These are phyloP conservation scores for Ophiostoma sp. DNA, from an alignment of 2,329 filamentous ascomycete species.

Conservation along the genomic window DNA sequence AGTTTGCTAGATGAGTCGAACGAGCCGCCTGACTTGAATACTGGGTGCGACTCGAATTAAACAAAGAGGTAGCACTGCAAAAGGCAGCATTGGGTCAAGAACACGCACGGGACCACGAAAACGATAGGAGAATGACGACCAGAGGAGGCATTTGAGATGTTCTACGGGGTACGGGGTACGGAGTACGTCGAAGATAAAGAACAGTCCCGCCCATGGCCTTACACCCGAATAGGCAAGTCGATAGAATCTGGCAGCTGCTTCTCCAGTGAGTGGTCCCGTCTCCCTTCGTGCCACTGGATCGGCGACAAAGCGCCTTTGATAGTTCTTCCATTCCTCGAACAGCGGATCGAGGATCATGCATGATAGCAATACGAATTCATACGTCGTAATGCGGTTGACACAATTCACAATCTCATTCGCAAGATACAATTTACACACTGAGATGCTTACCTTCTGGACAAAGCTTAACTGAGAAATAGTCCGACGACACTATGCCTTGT, in stretches of 20 bases:
- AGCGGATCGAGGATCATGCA: neutral
- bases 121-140: no score
- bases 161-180: neutral
- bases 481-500: neutral
- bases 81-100: no score
- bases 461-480: conserved; percentile 2
- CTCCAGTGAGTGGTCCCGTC: neutral
- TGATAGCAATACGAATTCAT: neutral
- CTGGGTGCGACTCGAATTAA: no score
- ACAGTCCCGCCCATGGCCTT: neutral
- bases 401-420: no score
- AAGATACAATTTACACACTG: neutral
- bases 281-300: neutral
- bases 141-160: no score
- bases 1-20: no score
- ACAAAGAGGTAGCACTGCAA: no score
- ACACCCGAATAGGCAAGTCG: conserved; percentile 12
- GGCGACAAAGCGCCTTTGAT: neutral
- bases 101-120: no score
- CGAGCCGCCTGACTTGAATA: no score
- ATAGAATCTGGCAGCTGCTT: neutral
- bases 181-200: neutral
- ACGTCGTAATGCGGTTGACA: no score
- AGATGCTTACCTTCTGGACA: neutral
- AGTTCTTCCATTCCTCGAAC: neutral